Conservation (phyloP, 148 eudicot species). For the Cornus suecica region DNA sequence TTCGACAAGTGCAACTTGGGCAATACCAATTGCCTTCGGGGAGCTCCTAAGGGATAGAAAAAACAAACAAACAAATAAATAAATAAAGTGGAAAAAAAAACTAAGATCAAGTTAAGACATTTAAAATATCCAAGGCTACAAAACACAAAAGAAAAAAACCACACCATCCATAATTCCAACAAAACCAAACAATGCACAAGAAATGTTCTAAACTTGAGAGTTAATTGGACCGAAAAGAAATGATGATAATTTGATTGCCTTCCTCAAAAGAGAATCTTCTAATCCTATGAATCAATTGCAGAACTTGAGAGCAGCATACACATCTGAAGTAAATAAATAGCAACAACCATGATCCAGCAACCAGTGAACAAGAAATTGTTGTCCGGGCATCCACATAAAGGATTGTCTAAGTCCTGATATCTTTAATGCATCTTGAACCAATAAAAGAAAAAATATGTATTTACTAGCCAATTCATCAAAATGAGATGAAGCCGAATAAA, state of each 20-base stretch:
- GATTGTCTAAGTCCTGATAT: not conserved
- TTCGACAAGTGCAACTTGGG: conserved; percentile 64
- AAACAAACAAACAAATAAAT: too few species aligned
- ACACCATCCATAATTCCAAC: not conserved
- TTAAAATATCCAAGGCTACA: not conserved
- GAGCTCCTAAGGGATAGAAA: conserved; percentile 58
- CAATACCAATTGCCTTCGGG: conserved; percentile 98
- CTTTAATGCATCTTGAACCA: not conserved
- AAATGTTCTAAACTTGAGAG: not conserved
- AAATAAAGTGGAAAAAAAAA: too few species aligned
- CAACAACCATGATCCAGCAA: not conserved
- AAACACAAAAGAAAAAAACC: not conserved
- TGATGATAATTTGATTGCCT: not conserved
- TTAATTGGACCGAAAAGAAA: not conserved
- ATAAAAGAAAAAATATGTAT: not conserved
- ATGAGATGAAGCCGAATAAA: not conserved
- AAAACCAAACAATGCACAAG: not conserved
- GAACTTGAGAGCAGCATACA: conserved; percentile 1
- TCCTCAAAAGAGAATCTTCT: not conserved
- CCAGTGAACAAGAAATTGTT: not conserved
- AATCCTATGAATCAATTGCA: not conserved
- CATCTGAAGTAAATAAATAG: not conserved
- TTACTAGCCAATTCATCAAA: not conserved
- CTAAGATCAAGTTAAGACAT: conserved; percentile 9
- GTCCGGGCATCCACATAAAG: not conserved